These are phyloP conservation scores for Orbilia javanica DNA, from an alignment of 2,329 filamentous ascomycete genomes.

Conservation along the genomic window DNA sequence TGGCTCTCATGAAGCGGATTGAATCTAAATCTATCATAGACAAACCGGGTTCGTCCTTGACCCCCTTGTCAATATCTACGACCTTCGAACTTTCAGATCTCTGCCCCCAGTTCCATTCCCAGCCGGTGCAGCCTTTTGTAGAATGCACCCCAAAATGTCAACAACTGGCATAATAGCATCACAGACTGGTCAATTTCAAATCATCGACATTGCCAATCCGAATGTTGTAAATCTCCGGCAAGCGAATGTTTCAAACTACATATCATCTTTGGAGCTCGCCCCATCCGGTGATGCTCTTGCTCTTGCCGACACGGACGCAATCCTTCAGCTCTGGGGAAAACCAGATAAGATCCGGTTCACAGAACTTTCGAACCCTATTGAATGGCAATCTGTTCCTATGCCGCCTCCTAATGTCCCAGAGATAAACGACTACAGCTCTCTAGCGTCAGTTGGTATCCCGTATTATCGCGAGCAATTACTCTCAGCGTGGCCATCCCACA, in stretches of 20 bases:
- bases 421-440: conserved; percentile 79
- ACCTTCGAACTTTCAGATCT: conserved; percentile 88
- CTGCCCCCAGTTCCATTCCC: conserved; percentile 93
- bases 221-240: conserved; percentile 88
- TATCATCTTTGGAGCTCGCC: conserved; percentile 86
- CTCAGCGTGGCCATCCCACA: conserved; percentile 88
- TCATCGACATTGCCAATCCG: conserved; percentile 94
- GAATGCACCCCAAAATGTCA: conserved; percentile 95
- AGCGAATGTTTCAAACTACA: conserved; percentile 79
- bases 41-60: conserved; percentile 85
- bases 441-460: conserved; percentile 89
- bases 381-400: conserved; percentile 78
- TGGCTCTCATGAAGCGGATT: background rate
- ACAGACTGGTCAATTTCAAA: conserved; percentile 91
- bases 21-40: conserved; percentile 33
- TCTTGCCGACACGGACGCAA: conserved; percentile 81
- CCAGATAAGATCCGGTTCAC: conserved; percentile 87
- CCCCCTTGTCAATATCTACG: conserved; percentile 93
- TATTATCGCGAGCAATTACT: conserved; percentile 90
- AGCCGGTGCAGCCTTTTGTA: conserved; percentile 90
- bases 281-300: conserved; percentile 88
- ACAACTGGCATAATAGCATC: conserved; percentile 95
- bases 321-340: conserved; percentile 89
- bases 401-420: conserved; percentile 72
- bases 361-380: conserved; percentile 80